Evolutionary conservation across 164 flowering plant genomes (phyloP).

Genomic region (Berberis vulgaris): DNA sequence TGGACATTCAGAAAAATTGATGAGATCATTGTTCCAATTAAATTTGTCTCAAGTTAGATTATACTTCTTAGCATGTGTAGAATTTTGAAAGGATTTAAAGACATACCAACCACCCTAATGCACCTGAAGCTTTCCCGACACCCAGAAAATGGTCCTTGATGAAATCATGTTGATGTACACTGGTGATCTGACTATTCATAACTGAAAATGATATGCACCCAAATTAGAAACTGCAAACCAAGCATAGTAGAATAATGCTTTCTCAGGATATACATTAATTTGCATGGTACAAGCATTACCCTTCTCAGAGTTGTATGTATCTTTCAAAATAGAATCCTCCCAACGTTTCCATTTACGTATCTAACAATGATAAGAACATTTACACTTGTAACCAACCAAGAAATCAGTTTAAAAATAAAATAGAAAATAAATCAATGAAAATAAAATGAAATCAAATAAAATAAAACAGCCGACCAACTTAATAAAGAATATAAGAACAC

Average conservation of each 20-base stretch:
- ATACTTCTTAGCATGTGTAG: too few species aligned
- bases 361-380: constrained; percentile 21
- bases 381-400: neutral
- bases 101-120: constrained; percentile 71
- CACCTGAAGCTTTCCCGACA: constrained; percentile 31
- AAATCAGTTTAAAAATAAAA: neutral
- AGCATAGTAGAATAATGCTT: neutral
- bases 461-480: neutral
- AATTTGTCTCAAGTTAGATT: too few species aligned
- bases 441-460: neutral
- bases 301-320: constrained; percentile 33
- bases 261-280: neutral
- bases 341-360: constrained; percentile 91
- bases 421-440: neutral
- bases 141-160: constrained; percentile 65
- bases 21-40: too few species aligned
- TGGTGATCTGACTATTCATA: constrained; percentile 46
- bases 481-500: neutral
- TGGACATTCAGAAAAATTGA: too few species aligned
- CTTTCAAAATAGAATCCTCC: constrained; percentile 72
- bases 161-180: constrained; percentile 72
- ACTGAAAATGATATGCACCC: constrained; percentile 32
- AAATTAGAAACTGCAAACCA: constrained; percentile 1
- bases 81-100: constrained; percentile 1
- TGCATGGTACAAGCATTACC: constrained; percentile 20